These are phyloP conservation scores for Rugonectria rugulosa DNA, from an alignment of 2,329 filamentous ascomycete species.

Conservation along the genomic window DNA sequence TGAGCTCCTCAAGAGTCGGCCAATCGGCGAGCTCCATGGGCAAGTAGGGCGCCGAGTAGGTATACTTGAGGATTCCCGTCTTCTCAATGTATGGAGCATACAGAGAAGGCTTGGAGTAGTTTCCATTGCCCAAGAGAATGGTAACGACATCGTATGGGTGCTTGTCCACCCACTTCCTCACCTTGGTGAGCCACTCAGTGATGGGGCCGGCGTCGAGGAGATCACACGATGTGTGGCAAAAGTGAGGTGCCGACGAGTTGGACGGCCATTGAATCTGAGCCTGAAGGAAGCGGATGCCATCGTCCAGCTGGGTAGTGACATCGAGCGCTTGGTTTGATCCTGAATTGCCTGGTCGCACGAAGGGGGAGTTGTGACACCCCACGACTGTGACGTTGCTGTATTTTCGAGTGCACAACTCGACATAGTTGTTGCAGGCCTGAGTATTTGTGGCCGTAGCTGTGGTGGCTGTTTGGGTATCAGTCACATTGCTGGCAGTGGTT, in stretches of 20 bases:
- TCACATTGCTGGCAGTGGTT: conserved; percentile 49
- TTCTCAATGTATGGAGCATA: conserved; percentile 75
- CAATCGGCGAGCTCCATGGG: conserved; percentile 79
- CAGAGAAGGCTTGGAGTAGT: conserved; percentile 69
- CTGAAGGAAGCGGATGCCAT: conserved; percentile 73
- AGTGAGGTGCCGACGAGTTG: conserved; percentile 65
- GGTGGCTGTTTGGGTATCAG: conserved; percentile 49
- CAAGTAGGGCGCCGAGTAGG: conserved; percentile 75
- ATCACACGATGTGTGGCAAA: conserved; percentile 87
- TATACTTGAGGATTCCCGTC: conserved; percentile 75
- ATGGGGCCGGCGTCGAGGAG: conserved; percentile 83
- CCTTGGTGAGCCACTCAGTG: conserved; percentile 72
- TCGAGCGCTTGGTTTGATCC: conserved; percentile 77
- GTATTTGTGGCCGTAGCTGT: conserved; percentile 68
- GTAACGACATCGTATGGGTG: conserved; percentile 91
- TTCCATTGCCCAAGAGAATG: conserved; percentile 84
- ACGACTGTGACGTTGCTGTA: conserved; percentile 86
- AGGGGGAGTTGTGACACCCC: conserved; percentile 83
- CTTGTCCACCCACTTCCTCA: conserved; percentile 74
- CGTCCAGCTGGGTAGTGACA: conserved; percentile 77
- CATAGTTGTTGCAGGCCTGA: conserved; percentile 79
- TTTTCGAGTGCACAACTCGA: conserved; percentile 77
- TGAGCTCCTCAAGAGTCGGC: conserved; percentile 83
- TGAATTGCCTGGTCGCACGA: conserved; percentile 72
- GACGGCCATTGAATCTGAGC: conserved; percentile 67